A percentile compares a stretch with the other conserved stretches of the same genome.
Conservation (phyloP, 352 stramenopile species). For the Plasmopara muralis region DNA sequence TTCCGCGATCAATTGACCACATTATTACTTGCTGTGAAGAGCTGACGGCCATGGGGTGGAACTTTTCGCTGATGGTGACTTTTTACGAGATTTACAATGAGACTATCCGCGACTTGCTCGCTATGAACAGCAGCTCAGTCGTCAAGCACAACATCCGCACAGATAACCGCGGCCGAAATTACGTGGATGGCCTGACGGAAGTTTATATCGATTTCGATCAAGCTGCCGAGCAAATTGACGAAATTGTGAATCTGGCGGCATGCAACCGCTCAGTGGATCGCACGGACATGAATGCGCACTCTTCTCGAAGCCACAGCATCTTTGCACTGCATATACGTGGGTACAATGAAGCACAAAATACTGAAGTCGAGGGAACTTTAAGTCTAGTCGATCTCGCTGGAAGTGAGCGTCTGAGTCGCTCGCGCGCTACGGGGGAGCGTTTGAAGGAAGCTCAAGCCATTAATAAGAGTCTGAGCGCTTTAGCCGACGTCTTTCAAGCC, state of each 20-base stretch:
- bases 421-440: constrained; percentile 83
- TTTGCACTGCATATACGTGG: constrained; percentile 93
- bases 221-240: constrained; percentile 83
- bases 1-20: constrained; percentile 94
- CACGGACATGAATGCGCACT: constrained; percentile 99
- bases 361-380: constrained; percentile 88
- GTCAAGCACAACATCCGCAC: constrained; percentile 79
- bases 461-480: constrained; percentile 98
- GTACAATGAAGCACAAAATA: constrained; percentile 84
- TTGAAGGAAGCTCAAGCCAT: constrained; percentile 98
- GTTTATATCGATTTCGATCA: constrained; percentile 66
- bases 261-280: constrained; percentile 93
- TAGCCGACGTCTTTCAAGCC: constrained; percentile 98
- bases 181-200: constrained; percentile 85
- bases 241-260: constrained; percentile 85
- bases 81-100: constrained; percentile 99
- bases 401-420: constrained; percentile 95
- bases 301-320: constrained; percentile 95
- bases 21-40: constrained; percentile 77
- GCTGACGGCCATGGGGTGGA: constrained; percentile 86
- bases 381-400: constrained; percentile 93
- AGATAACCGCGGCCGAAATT: constrained; percentile 74
- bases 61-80: constrained; percentile 95
- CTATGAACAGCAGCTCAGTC: constrained; percentile 30
- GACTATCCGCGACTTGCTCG: constrained; percentile 96